phyloP scores from a whole-genome alignment of 176 grass and related monocot genomes.

The Tuctoria greenei region DNA sequence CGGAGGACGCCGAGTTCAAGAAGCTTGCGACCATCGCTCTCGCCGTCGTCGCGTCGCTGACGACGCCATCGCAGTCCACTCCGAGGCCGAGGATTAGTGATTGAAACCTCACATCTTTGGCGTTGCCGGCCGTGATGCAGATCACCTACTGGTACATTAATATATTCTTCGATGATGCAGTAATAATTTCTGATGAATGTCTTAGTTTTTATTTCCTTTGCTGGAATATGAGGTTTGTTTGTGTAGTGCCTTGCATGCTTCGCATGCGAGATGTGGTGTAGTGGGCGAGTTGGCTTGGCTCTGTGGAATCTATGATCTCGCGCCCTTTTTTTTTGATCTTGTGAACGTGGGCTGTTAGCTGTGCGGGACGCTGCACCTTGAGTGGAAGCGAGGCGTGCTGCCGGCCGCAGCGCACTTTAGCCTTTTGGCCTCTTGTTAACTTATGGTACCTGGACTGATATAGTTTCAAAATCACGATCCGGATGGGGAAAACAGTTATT shows the following conservation, averaged over 20 bases:
- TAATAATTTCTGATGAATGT: background rate
- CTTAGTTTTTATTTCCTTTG: background rate
- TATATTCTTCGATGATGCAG: background rate
- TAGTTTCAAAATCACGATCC: background rate
- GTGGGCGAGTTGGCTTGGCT: slow-evolving; percentile 35
- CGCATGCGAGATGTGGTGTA: slow-evolving; percentile 27
- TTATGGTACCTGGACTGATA: no score
- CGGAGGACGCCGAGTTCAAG: slow-evolving; percentile 53
- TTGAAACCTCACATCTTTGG: background rate
- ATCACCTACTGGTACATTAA: background rate
- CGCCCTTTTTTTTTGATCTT: slow-evolving; percentile 16
- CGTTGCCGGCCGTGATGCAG: background rate
- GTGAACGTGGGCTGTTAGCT: slow-evolving; percentile 41
- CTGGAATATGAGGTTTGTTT: slow-evolving; percentile 9
- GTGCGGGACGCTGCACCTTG: slow-evolving; percentile 26
- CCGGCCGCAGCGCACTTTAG: slow-evolving; percentile 37
- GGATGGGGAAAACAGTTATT: background rate
- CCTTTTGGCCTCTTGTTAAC: slow-evolving; percentile 14
- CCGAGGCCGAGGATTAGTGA: background rate
- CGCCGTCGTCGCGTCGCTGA: slow-evolving; percentile 40
- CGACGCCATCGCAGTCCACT: background rate
- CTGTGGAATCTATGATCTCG: slow-evolving; percentile 20
- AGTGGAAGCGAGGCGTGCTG: slow-evolving; percentile 57
- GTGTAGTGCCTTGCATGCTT: slow-evolving; percentile 38
- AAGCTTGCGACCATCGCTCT: slow-evolving; percentile 58